Evolutionary conservation across 2,329 filamentous ascomycete genomes (phyloP), one percentile per base, ranked within the genome.

Genomic region (Talaromyces verruculosus): DNA sequence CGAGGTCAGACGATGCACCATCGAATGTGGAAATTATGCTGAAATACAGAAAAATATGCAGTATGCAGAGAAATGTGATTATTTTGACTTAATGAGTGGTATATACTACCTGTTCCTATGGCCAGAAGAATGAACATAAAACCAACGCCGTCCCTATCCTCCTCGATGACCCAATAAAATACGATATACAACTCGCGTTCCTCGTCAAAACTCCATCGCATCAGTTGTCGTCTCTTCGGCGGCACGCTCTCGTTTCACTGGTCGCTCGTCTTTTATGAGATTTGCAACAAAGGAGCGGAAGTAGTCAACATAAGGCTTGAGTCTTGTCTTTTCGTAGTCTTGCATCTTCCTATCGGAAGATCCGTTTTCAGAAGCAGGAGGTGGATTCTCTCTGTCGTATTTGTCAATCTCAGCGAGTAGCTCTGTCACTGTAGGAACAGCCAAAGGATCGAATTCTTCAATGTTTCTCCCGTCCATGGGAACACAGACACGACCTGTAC

Each of bases 261-360:
- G 77, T 25, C 80, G 76, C 71, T 91, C 89, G 67, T 96, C 94
- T 77, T 89, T 93, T 77, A 97, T 84, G 64, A 99, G 77, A 0
- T 82, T 85, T 10, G 87, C 85, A 7, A 98, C 92, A 78, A 97
- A 96, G 0, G 84, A 85, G 71, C 91, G 86, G 79, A 99, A 98
- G 71, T 90, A 89, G 66, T 98, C 93, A 41, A 98, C 88, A 76
- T 96, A 98, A 8, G 93, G 92, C 81, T 91, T 96, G 74, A 99
- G 79, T 70, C 92, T 92, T 28, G 95, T 99, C 87, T 98, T 99
- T 80, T 99, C 94, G 89, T 94, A 98, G 75, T 99, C 95, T 70
- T 89, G 86, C 58, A 91, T 73, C 72, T 84, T 87, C 65, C 76
- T 76, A 59, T 73, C 73, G 11, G 71, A 70, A 39, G 82, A 74